Conservation (phyloP, 441 rosid species). For the Euphorbia celastroides region DNA sequence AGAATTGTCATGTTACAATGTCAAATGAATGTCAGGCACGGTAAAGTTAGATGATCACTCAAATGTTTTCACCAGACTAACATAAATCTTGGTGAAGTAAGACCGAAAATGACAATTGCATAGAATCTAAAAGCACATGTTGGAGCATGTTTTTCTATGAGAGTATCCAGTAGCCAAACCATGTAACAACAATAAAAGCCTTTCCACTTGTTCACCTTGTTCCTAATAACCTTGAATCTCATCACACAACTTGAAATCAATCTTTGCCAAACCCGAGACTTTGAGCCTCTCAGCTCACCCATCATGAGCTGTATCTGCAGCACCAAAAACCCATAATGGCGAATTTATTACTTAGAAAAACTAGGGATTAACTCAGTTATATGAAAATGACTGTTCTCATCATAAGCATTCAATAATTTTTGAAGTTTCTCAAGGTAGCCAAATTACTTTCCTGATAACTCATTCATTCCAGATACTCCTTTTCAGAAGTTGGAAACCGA, state of each 20-base stretch:
- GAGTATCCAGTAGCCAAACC: too few species aligned
- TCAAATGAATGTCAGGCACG: too few species aligned
- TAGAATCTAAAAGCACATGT: too few species aligned
- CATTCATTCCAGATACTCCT: too few species aligned
- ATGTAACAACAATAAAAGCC: neutral
- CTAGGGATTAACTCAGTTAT: too few species aligned
- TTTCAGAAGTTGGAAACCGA: too few species aligned
- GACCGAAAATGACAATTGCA: neutral
- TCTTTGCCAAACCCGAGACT: neutral
- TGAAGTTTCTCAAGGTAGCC: neutral
- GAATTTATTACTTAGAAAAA: too few species aligned
- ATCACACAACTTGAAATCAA: neutral
- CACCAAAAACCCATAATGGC: too few species aligned
- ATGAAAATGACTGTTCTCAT: too few species aligned
- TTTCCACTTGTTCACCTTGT: neutral
- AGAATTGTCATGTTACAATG: neutral
- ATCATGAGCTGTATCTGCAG: neutral
- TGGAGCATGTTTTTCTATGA: too few species aligned
- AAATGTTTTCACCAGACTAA: neutral
- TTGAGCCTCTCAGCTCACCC: neutral
- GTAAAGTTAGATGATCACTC: neutral
- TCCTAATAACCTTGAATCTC: neutral
- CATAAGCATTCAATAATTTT: neutral
- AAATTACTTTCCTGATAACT: neutral
- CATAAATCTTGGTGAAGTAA: neutral